These are phyloP conservation scores for Thinopyrum elongatum DNA, from an alignment of 176 grass and related monocot genomes.

Conservation along the genomic window DNA sequence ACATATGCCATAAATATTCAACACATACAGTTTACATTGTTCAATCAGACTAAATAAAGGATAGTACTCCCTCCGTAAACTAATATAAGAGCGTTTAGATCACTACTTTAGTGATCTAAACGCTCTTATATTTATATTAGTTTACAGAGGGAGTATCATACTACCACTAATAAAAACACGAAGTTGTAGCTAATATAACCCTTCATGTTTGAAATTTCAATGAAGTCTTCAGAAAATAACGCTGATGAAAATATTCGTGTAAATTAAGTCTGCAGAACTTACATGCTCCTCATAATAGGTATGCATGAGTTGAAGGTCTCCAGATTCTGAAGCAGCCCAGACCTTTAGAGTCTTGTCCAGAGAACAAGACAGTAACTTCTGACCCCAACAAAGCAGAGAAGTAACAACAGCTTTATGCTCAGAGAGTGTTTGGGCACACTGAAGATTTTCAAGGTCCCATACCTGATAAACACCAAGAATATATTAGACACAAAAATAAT, in stretches of 20 bases:
- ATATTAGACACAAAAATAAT: neutral
- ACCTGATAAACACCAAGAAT: constrained; percentile 36
- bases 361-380: constrained; percentile 65
- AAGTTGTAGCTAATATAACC: neutral
- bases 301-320: constrained; percentile 43
- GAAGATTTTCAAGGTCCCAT: constrained; percentile 50
- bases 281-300: constrained; percentile 57
- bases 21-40: constrained; percentile 1
- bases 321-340: constrained; percentile 47
- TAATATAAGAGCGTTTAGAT: no score
- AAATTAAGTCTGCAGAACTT: constrained; percentile 2
- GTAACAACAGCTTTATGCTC: constrained; percentile 62
- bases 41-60: neutral
- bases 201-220: neutral
- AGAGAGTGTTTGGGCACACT: constrained; percentile 53
- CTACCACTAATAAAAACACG: neutral
- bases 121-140: no score
- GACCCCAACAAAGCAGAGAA: constrained; percentile 57
- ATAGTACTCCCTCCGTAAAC: no score
- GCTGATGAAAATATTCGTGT: neutral
- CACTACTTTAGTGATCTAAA: no score
- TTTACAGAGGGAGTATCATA: no score
- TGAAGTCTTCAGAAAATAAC: neutral
- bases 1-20: neutral
- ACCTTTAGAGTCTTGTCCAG: constrained; percentile 56